These are phyloP conservation scores for Eucalyptus guilfoylei DNA, from an alignment of 345 rosid species.

Conservation along the genomic window DNA sequence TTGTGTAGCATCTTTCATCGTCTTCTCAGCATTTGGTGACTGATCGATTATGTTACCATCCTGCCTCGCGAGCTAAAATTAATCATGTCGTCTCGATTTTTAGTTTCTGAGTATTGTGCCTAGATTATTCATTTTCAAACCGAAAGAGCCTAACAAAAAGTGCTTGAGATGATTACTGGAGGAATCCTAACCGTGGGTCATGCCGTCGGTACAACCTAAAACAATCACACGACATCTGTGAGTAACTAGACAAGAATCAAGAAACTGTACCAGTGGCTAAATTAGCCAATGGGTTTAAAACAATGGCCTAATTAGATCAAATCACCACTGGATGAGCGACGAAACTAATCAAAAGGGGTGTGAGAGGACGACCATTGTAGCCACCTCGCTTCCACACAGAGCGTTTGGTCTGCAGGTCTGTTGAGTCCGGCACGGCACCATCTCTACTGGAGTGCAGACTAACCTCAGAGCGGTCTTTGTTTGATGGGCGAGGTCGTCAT, in stretches of 20 bases:
- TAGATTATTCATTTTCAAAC: not conserved
- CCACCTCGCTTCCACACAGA: not conserved
- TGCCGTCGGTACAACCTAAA: not conserved
- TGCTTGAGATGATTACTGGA: not conserved
- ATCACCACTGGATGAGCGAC: not conserved
- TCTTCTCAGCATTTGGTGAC: not conserved
- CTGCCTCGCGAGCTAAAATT: not conserved
- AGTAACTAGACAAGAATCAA: not conserved
- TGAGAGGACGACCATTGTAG: not conserved
- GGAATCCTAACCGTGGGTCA: not conserved
- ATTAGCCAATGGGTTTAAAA: not conserved
- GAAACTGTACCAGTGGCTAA: not conserved
- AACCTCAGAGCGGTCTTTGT: not conserved
- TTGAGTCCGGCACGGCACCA: not conserved
- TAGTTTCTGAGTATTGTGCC: not conserved
- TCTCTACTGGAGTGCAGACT: not conserved
- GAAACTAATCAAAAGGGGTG: not conserved
- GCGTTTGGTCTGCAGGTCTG: not conserved
- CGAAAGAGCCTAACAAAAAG: not conserved
- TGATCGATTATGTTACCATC: not conserved
- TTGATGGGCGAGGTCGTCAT: not conserved
- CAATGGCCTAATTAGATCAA: not conserved
- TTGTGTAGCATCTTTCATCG: not conserved
- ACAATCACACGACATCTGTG: not conserved
- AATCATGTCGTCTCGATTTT: not conserved